Percentiles rank a stretch among this genome's conserved stretches.
phyloP scores from a whole-genome alignment of 768 basidiomycete genomes.

The Lentinula raphanica region DNA sequence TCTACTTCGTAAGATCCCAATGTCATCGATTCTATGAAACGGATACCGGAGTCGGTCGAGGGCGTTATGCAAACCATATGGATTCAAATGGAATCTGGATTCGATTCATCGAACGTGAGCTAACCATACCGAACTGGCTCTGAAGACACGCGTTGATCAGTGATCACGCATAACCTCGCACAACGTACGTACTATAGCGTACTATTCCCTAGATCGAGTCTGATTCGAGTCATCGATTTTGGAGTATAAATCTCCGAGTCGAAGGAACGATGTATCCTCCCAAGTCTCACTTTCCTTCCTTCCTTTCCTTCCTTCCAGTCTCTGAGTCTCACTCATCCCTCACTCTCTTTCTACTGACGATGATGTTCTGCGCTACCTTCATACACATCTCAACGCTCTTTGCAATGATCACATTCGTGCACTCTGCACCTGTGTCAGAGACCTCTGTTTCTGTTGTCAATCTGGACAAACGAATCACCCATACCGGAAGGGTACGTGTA shows the following conservation, averaged over 20 bases:
- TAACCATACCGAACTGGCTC: not conserved
- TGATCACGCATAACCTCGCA: not conserved
- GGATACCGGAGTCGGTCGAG: too few relatives aligned
- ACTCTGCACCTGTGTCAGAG: constrained; percentile 35
- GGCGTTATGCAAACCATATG: too few relatives aligned
- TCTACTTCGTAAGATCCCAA: too few relatives aligned
- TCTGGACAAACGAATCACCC: constrained; percentile 50
- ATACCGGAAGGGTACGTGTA: constrained; percentile 50
- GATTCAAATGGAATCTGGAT: too few relatives aligned
- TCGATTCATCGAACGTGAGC: not conserved
- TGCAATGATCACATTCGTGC: constrained; percentile 33
- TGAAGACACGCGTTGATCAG: not conserved
- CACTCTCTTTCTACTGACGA: not conserved
- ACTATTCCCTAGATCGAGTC: not conserved
- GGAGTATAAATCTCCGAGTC: not conserved
- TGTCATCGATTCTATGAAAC: too few relatives aligned
- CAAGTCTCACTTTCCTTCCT: too few relatives aligned
- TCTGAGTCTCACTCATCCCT: constrained; percentile 2
- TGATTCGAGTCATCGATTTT: too few relatives aligned
- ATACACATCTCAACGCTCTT: constrained; percentile 37
- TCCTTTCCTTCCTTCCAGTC: not conserved
- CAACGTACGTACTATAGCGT: too few relatives aligned
- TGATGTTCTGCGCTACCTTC: constrained; percentile 30
- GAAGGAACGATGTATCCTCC: not conserved
- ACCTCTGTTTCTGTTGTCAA: constrained; percentile 7